A percentile compares a stretch with the other conserved stretches of the same genome.
These are phyloP conservation scores for Phyllosticta ampelicida DNA, from an alignment of 2,329 filamentous ascomycete genomes.

Conservation along the genomic window DNA sequence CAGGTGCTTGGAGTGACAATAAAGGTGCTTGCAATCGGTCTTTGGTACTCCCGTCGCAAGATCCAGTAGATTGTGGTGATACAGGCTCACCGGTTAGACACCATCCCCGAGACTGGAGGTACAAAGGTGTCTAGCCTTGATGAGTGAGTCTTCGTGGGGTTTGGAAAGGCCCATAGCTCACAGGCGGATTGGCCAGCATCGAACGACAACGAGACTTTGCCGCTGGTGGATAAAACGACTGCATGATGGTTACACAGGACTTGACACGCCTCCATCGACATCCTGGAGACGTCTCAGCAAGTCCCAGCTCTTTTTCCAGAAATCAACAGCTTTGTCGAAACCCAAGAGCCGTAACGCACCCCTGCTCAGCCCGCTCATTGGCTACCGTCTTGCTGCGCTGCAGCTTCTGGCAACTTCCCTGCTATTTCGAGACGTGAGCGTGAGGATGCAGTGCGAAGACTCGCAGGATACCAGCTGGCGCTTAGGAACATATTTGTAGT, in stretches of 20 bases:
- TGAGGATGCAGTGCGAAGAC: neutral
- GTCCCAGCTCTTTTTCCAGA: conserved; percentile 7
- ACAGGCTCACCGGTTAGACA: neutral
- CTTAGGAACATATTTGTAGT: conserved; percentile 3
- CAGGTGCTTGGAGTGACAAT: neutral
- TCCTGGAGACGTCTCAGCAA: neutral
- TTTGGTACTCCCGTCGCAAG: neutral
- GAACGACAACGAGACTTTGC: conserved; percentile 7
- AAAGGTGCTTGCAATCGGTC: neutral
- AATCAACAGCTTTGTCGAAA: neutral
- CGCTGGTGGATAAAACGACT: conserved; percentile 7
- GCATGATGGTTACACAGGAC: conserved; percentile 11
- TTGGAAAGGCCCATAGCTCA: neutral
- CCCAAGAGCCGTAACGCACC: conserved; percentile 1
- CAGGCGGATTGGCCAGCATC: conserved; percentile 5
- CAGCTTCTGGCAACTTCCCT: conserved; percentile 8
- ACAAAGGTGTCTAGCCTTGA: neutral
- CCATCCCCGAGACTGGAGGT: no score
- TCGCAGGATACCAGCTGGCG: conserved; percentile 2
- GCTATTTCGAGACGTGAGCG: conserved; percentile 1
- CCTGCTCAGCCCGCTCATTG: conserved; percentile 7
- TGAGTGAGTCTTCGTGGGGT: neutral
- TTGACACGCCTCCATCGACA: conserved; percentile 6
- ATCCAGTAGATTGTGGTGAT: neutral
- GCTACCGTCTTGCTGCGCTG: conserved; percentile 1